phyloP scores from a whole-genome alignment of 169 alveolate species.

The Eimeria praecox region DNA sequence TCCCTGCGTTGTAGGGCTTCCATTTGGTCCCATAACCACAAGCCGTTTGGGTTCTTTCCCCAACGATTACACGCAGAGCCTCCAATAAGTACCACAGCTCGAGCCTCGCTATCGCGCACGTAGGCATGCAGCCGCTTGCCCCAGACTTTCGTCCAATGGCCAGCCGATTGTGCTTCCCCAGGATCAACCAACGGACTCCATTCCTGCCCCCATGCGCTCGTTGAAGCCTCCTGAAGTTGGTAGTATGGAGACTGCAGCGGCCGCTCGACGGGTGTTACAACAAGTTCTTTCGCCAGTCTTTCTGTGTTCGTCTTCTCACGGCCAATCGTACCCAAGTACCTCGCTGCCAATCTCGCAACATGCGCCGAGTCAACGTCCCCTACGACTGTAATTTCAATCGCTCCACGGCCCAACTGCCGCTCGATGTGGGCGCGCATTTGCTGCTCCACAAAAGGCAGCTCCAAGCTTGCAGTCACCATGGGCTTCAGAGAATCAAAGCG shows the following conservation, averaged over 20 bases:
- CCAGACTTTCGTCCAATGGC: constrained; percentile 68
- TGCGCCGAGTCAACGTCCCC: constrained; percentile 71
- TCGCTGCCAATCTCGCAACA: constrained; percentile 46
- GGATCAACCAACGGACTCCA: constrained; percentile 1
- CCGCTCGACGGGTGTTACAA: not conserved
- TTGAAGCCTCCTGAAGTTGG: constrained; percentile 29
- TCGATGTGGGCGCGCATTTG: constrained; percentile 48
- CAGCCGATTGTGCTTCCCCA: constrained; percentile 4
- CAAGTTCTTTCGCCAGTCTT: too few relatives aligned
- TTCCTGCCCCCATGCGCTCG: not conserved
- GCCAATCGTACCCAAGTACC: constrained; percentile 67
- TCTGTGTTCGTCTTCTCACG: not conserved
- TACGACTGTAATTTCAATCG: constrained; percentile 64
- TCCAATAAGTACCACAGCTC: constrained; percentile 89
- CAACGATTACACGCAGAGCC: constrained; percentile 91
- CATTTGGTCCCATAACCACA: constrained; percentile 82
- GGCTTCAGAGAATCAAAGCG: constrained; percentile 72
- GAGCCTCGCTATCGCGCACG: constrained; percentile 88
- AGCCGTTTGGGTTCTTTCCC: constrained; percentile 90
- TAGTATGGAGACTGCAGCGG: constrained; percentile 30
- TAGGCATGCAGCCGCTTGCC: constrained; percentile 76
- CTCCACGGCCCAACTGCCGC: constrained; percentile 39
- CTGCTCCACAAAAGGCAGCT: constrained; percentile 33
- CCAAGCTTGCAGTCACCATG: constrained; percentile 9
- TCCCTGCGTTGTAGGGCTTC: constrained; percentile 36